Evolutionary conservation across 768 basidiomycete species (phyloP).

Genomic region (Lentinula raphanica): DNA sequence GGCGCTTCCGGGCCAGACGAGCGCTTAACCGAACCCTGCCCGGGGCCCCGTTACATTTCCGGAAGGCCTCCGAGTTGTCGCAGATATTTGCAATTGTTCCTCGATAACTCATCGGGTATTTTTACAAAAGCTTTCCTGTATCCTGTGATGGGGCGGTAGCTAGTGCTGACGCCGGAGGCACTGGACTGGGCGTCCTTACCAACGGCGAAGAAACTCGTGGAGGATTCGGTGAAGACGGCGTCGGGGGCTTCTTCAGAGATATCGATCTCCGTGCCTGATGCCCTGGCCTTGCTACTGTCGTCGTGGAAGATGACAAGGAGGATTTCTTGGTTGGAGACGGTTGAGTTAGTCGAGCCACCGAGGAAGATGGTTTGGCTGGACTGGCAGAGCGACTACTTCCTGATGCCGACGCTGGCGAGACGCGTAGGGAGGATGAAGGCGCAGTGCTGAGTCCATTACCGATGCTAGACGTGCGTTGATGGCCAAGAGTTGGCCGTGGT

Average conservation of each 20-base stretch:
- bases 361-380: conserved; percentile 47
- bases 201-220: conserved; percentile 35
- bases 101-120: no score
- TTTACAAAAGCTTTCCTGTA: no score
- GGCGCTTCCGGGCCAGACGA: no score
- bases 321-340: conserved; percentile 58
- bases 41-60: no score
- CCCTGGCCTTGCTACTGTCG: background rate
- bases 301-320: conserved; percentile 18
- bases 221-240: no score
- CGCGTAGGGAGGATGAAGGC: conserved; percentile 29
- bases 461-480: conserved; percentile 53
- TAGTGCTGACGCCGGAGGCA: conserved; percentile 10
- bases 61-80: no score
- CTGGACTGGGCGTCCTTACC: conserved; percentile 10
- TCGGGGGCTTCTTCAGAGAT: conserved; percentile 34
- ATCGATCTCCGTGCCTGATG: conserved; percentile 46
- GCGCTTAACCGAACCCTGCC: no score
- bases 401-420: conserved; percentile 37
- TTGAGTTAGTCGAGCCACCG: conserved; percentile 20
- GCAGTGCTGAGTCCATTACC: conserved; percentile 25
- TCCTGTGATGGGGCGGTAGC: conserved; percentile 13
- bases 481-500: conserved; percentile 35
- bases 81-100: no score
- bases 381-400: conserved; percentile 62